These are phyloP conservation scores for Lodderomyces beijingensis DNA, from an alignment of 1,139 yeast species.

Conservation along the genomic window DNA sequence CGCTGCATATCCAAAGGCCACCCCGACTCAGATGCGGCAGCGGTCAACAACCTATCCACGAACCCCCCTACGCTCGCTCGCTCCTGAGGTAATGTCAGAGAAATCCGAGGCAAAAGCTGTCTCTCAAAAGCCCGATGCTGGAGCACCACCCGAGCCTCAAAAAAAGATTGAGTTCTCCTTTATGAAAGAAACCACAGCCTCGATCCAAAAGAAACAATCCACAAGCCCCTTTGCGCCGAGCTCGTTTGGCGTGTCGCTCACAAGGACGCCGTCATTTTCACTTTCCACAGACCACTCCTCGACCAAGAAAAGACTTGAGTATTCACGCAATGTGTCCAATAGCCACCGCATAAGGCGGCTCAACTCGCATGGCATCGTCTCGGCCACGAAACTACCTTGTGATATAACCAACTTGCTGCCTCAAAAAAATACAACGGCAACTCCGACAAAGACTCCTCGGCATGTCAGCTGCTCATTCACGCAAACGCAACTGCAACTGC, in stretches of 20 bases:
- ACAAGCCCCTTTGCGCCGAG: constrained; percentile 1
- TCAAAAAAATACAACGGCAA: too few species aligned
- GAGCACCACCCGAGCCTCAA: constrained; percentile 6
- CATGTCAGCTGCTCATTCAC: too few species aligned
- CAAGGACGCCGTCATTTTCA: constrained; percentile 4
- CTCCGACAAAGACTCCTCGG: too few species aligned
- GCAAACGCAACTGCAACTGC: too few species aligned
- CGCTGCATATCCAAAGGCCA: too few species aligned
- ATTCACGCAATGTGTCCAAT: constrained; percentile 16
- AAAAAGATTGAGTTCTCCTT: constrained; percentile 26
- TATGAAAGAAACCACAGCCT: constrained; percentile 37
- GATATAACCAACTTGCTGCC: too few species aligned
- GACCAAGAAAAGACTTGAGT: constrained; percentile 17
- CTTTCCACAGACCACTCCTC: constrained; percentile 6
- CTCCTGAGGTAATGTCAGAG: too few species aligned
- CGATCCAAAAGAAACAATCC: constrained; percentile 23
- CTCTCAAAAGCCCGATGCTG: too few species aligned
- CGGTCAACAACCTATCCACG: too few species aligned
- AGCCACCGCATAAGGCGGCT: constrained; percentile 13
- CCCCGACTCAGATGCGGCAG: too few species aligned
- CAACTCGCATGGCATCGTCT: background rate
- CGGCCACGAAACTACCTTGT: background rate
- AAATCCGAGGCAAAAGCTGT: too few species aligned
- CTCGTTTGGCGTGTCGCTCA: background rate
- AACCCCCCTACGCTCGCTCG: too few species aligned